These are phyloP conservation scores for Lycium ferocissimum DNA, from an alignment of 257 asterid species.

Conservation along the genomic window DNA sequence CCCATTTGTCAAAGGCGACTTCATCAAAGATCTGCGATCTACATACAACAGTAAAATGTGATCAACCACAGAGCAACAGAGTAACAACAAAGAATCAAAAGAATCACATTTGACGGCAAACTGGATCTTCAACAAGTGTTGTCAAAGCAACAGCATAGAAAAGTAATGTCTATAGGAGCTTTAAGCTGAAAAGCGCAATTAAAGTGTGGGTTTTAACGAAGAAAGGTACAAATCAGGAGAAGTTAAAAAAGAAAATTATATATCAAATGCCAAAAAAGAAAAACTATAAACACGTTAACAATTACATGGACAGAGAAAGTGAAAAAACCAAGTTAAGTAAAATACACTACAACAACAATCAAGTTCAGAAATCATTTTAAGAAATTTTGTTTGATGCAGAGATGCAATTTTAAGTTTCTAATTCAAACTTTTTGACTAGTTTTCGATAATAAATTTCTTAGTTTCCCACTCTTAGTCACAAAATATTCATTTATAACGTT, in stretches of 20 bases:
- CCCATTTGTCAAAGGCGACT: slow-evolving; percentile 68
- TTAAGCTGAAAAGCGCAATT: not conserved
- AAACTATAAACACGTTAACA: not conserved
- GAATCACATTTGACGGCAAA: not conserved
- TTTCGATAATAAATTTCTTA: not conserved
- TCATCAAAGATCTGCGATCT: slow-evolving; percentile 72
- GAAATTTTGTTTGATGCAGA: not conserved
- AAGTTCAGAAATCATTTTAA: slow-evolving; percentile 2
- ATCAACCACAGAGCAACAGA: not conserved
- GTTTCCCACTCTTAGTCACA: not conserved
- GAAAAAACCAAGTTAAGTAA: not conserved
- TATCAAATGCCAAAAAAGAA: not conserved
- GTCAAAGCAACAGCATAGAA: not conserved
- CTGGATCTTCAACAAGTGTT: not conserved
- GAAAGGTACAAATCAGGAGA: not conserved
- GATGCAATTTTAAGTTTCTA: slow-evolving; percentile 24
- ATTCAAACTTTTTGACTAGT: not conserved
- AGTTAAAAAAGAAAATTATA: not conserved
- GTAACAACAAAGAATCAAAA: not conserved
- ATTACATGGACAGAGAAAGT: slow-evolving; percentile 13
- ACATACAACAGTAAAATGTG: slow-evolving; percentile 28
- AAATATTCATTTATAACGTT: not conserved
- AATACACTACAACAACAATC: not conserved
- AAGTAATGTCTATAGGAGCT: not conserved
- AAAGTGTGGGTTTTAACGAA: not conserved